Conservation (phyloP, 176 grass and related monocot species). For the Dactylis glomerata region DNA sequence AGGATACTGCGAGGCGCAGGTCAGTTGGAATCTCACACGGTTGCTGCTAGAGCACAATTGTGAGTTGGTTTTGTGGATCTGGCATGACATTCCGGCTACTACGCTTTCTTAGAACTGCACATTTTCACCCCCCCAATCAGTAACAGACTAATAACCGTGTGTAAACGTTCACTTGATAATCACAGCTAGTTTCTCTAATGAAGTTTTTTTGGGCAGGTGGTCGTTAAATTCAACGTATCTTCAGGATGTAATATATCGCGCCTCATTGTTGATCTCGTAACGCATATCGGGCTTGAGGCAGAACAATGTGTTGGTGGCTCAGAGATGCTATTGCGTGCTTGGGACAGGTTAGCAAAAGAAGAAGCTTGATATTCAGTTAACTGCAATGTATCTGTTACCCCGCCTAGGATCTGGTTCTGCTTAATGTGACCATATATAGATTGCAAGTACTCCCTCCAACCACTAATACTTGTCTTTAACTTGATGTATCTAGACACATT, state of each 20-base stretch:
- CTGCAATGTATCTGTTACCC: background rate
- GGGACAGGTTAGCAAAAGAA: conserved; percentile 65
- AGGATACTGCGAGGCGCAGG: background rate
- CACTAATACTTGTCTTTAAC: no score
- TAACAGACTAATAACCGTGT: background rate
- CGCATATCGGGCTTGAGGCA: conserved; percentile 51
- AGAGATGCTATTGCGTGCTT: conserved; percentile 69
- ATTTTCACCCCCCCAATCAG: background rate
- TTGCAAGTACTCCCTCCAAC: no score
- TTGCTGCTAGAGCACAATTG: background rate
- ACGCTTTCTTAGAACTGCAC: background rate
- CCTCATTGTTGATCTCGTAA: conserved; percentile 65
- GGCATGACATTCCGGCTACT: background rate
- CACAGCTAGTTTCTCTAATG: conserved; percentile 1
- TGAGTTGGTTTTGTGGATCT: background rate
- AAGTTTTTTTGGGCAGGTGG: conserved; percentile 35
- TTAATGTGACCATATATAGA: conserved; percentile 15
- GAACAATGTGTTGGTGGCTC: conserved; percentile 51
- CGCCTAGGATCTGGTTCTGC: background rate
- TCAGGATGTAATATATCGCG: conserved; percentile 51
- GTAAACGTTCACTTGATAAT: background rate
- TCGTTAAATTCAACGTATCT: conserved; percentile 73
- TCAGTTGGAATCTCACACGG: background rate
- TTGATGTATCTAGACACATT: no score
- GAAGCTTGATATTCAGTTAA: background rate